Base-by-base conservation (phyloP, 31 red algal genomes). In the Porphyra umbilicalis region DNA sequence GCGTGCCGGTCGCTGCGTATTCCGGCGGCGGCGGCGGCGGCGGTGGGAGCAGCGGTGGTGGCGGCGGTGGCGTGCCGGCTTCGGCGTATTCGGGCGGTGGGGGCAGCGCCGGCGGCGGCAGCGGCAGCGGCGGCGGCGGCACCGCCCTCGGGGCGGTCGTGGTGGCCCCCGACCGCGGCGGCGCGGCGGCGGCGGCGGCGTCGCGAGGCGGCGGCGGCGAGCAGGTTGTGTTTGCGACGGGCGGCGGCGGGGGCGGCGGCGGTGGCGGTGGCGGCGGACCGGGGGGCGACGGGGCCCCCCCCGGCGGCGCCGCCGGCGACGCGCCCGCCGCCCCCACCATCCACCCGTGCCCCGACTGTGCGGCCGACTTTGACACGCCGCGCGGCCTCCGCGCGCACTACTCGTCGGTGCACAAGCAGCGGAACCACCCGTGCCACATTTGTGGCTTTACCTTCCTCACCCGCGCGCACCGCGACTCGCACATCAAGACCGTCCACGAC, bases 401-500 rank as follows among this genome's bases (percentile, higher is more conserved):
- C 13, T n/a, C 25, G 25, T n/a, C 57, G 25, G 57, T 7, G 13
- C 57, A 71, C 57, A 71, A 71, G 57, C 57, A 29, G 57, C 57
- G 57, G 25, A n/a, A 29, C 25, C 57, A 71, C 57, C 57, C 57
- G 25, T 71, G 57, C 16, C 25, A 29, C 57, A 71, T 29, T 18
- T 71, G 57, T 29, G 57, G 57, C 57, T 71, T 71, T 25, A n/a
- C 57, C 25, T 71, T 71, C 57, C 57, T 71, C 57, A 71, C 57
- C 57, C 57, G 57, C 57, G 57, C 57, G 57, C 57, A 71, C 57
- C 57, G 25, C 6, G 57, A 71, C 57, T n/a, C 25, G 25, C 77
- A 79, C 77, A 29, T 79, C 77, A 79, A 79, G 77, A 38, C 36
- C 38, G 77, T 79, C 36, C 77, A 79, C 29, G 77, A 79, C 25